Conservation (phyloP, 78 protist genomes). For the Planoprotostelium fungivorum region DNA sequence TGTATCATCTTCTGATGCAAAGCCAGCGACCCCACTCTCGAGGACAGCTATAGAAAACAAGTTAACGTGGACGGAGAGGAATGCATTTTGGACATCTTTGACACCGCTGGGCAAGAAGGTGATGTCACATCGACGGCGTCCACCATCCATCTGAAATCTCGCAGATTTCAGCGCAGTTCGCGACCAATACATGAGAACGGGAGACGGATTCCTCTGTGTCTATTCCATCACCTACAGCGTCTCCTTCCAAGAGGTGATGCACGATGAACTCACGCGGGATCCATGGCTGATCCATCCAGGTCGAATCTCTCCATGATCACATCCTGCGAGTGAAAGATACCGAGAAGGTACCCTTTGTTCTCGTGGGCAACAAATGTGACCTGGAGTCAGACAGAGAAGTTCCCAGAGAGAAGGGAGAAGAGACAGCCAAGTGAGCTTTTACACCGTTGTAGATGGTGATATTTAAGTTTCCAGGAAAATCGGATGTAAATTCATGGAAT, state of each 20-base stretch:
- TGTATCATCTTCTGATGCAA: not conserved
- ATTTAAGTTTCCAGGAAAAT: slow-evolving; percentile 10
- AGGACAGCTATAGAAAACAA: slow-evolving; percentile 54
- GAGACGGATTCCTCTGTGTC: slow-evolving; percentile 64
- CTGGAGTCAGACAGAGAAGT: slow-evolving; percentile 70
- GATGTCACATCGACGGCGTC: slow-evolving; percentile 24
- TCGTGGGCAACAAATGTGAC: slow-evolving; percentile 90
- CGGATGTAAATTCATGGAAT: slow-evolving; percentile 50
- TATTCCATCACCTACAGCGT: slow-evolving; percentile 50
- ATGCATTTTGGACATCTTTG: slow-evolving; percentile 69
- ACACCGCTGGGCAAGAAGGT: slow-evolving; percentile 86
- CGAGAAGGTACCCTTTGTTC: slow-evolving; percentile 66
- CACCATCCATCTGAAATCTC: not conserved
- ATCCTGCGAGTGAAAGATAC: slow-evolving; percentile 43
- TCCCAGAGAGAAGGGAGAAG: slow-evolving; percentile 41
- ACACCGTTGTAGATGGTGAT: not conserved
- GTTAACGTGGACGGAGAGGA: slow-evolving; percentile 47
- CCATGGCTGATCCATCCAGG: slow-evolving; percentile 24
- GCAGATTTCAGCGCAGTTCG: slow-evolving; percentile 12
- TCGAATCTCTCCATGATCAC: slow-evolving; percentile 38
- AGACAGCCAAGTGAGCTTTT: slow-evolving; percentile 11
- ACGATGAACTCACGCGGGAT: too few species aligned
- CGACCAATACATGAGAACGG: slow-evolving; percentile 61
- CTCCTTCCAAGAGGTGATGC: slow-evolving; percentile 9
- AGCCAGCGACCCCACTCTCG: slow-evolving; percentile 42